Evolutionary conservation across 2,329 filamentous ascomycete genomes (phyloP).

Genomic region (Alternaria triticimaculans): DNA sequence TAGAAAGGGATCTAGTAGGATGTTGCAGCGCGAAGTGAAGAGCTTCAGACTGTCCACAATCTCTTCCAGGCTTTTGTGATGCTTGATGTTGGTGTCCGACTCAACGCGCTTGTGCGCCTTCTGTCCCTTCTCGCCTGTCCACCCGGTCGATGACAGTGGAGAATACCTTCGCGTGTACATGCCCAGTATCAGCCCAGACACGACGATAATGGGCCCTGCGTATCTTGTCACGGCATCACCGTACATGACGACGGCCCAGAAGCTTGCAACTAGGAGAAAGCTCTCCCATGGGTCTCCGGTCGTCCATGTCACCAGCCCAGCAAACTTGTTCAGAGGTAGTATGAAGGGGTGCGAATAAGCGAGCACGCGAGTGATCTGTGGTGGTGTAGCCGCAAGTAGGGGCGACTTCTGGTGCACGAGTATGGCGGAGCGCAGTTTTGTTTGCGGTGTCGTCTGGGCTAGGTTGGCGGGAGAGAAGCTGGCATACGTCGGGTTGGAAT

Average conservation of each 20-base stretch:
- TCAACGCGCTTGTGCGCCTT: constrained; percentile 59
- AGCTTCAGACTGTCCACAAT: constrained; percentile 93
- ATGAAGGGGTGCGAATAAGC: constrained; percentile 97
- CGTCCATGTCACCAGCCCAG: constrained; percentile 90
- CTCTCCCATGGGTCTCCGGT: constrained; percentile 95
- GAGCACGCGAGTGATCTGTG: constrained; percentile 89
- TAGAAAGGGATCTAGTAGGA: constrained; percentile 86
- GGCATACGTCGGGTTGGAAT: constrained; percentile 74
- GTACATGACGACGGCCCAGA: constrained; percentile 88
- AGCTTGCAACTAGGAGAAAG: constrained; percentile 83
- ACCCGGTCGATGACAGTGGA: constrained; percentile 84
- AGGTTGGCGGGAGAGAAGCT: constrained; percentile 87
- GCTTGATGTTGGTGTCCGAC: constrained; percentile 70
- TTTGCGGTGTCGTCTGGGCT: constrained; percentile 69
- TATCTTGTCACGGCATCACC: constrained; percentile 82
- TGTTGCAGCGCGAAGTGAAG: constrained; percentile 90
- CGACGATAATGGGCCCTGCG: constrained; percentile 83
- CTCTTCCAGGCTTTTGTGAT: constrained; percentile 95
- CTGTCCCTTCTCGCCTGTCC: constrained; percentile 68
- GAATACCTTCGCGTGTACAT: constrained; percentile 94
- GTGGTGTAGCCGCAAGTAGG: constrained; percentile 88
- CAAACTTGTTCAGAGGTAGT: constrained; percentile 83
- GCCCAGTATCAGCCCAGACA: constrained; percentile 79
- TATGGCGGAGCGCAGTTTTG: constrained; percentile 84
- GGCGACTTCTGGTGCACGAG: constrained; percentile 97